Conservation (phyloP, 768 basidiomycete species). For the Termitomyces titanicus region DNA sequence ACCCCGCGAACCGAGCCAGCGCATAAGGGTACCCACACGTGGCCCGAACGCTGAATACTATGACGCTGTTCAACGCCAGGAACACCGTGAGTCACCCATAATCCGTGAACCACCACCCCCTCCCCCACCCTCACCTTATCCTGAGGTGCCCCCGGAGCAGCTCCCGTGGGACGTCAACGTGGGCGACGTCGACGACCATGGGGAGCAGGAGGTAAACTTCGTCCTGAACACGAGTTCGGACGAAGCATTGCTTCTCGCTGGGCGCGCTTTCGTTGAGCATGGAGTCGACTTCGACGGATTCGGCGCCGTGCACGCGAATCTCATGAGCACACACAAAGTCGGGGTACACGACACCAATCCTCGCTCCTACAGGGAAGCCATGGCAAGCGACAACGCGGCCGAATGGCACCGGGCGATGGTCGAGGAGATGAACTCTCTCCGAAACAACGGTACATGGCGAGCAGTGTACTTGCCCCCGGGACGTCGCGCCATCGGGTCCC, state of each 20-base stretch:
- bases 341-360: slow-evolving; percentile 1
- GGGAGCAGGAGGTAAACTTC: slow-evolving; percentile 2
- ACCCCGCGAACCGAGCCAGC: not conserved
- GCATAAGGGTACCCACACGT: not conserved
- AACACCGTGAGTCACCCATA: not conserved
- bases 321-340: not conserved
- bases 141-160: not conserved
- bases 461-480: slow-evolving; percentile 29
- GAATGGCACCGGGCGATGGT: slow-evolving; percentile 23
- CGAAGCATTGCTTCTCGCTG: not conserved
- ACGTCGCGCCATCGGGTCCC: slow-evolving; percentile 27
- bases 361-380: slow-evolving; percentile 17
- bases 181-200: not conserved
- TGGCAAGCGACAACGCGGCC: slow-evolving; percentile 15
- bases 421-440: slow-evolving; percentile 24
- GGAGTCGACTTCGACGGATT: not conserved
- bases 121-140: not conserved
- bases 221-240: not conserved
- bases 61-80: not conserved
- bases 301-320: not conserved
- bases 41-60: not conserved
- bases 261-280: not conserved
- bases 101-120: not conserved
- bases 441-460: slow-evolving; percentile 30
- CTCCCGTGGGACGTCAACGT: not conserved